These are phyloP conservation scores for Fomitopsis pulvina DNA, from an alignment of 768 basidiomycete species.

Conservation along the genomic window DNA sequence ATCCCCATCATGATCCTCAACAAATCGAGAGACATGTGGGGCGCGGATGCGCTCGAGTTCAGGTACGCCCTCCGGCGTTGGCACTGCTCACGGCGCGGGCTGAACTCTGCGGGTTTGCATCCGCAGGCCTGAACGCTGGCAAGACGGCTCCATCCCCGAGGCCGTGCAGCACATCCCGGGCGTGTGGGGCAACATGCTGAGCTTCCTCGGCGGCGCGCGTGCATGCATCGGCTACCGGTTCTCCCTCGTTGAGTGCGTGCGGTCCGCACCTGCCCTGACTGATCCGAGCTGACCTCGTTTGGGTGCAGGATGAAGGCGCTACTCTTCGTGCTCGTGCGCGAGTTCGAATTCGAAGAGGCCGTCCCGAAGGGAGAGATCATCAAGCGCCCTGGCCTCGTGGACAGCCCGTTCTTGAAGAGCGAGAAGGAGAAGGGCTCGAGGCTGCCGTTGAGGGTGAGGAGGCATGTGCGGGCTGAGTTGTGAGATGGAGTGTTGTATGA, in stretches of 20 bases:
- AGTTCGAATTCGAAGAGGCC: constrained; percentile 26
- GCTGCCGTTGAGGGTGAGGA: not conserved
- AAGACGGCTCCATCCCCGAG: constrained; percentile 35
- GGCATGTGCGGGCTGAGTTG: not conserved
- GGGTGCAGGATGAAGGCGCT: constrained; percentile 28
- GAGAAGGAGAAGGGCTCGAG: not conserved
- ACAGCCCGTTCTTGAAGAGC: not conserved
- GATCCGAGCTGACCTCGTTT: not conserved
- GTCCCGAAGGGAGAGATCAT: constrained; percentile 15
- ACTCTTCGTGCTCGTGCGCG: constrained; percentile 24
- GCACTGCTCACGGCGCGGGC: not conserved
- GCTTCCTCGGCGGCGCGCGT: constrained; percentile 58
- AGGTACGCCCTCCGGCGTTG: constrained; percentile 30
- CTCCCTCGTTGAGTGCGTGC: constrained; percentile 47
- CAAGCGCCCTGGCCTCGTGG: not conserved
- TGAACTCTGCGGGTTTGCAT: not conserved
- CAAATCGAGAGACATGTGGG: constrained; percentile 49
- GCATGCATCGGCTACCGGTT: constrained; percentile 66
- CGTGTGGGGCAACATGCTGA: constrained; percentile 51
- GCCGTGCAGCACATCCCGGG: constrained; percentile 44
- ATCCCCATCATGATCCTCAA: constrained; percentile 54
- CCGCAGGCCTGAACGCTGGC: constrained; percentile 61
- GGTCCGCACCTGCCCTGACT: not conserved
- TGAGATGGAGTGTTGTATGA: too few species aligned
- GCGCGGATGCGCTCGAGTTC: constrained; percentile 55